Conservation (phyloP, 2,329 filamentous ascomycete species). For the Neofusicoccum ribis region DNA sequence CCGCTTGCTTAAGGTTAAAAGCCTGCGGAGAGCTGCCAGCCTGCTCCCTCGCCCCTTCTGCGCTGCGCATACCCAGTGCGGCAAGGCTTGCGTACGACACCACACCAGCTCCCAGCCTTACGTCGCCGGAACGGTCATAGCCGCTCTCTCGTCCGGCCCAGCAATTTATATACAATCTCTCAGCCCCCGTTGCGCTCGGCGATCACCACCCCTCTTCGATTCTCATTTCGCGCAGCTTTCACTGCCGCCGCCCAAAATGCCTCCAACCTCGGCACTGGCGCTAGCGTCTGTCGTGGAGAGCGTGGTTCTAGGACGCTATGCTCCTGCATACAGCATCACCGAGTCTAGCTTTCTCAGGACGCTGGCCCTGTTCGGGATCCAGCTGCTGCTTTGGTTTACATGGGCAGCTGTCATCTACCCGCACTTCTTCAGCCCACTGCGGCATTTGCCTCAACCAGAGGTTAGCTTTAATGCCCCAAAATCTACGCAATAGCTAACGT, state of each 20-base stretch:
- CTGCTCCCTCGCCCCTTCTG: background rate
- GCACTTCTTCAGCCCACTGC: slow-evolving; percentile 57
- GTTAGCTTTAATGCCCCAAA: slow-evolving; percentile 30
- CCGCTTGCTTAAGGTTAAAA: background rate
- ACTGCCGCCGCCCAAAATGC: background rate
- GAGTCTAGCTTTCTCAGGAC: slow-evolving; percentile 41
- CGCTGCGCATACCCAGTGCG: background rate
- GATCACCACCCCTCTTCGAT: background rate
- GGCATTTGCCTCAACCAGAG: slow-evolving; percentile 53
- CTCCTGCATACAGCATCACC: slow-evolving; percentile 33
- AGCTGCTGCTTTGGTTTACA: slow-evolving; percentile 35
- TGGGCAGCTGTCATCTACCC: slow-evolving; percentile 58
- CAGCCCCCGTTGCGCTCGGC: too few species aligned
- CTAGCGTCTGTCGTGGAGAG: slow-evolving; percentile 11
- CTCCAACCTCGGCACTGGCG: slow-evolving; percentile 9
- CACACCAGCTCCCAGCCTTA: background rate
- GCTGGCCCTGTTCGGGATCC: slow-evolving; percentile 41
- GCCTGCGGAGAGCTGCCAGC: background rate
- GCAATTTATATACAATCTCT: background rate
- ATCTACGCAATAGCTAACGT: background rate
- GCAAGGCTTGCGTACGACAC: slow-evolving; percentile 1
- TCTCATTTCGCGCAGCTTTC: background rate
- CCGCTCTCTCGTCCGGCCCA: background rate
- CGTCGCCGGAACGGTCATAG: too few species aligned
- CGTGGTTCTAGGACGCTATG: slow-evolving; percentile 34